Percentiles rank a stretch among this genome's conserved stretches.
phyloP scores from a whole-genome alignment of 768 basidiomycete genomes.

The Pluteus cervinus region DNA sequence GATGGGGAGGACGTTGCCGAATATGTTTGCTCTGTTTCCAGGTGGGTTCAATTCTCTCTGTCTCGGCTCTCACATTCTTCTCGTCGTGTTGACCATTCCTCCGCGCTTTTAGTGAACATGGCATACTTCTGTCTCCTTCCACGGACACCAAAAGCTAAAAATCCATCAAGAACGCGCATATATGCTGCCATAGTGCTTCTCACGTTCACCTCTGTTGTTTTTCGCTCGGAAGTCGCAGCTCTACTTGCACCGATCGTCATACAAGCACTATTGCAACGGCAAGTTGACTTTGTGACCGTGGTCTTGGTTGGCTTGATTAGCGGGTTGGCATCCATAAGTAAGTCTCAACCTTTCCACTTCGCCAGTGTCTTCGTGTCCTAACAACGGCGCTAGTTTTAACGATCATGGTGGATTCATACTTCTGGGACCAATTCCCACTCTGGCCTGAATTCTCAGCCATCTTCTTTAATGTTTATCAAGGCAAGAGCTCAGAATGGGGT shows the following conservation, averaged over 20 bases:
- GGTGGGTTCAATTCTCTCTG: conserved; percentile 37
- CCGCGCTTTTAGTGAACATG: conserved; percentile 3
- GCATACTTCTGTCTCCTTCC: neutral
- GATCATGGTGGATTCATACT: conserved; percentile 70
- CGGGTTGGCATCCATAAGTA: conserved; percentile 48
- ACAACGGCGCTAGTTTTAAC: conserved; percentile 44
- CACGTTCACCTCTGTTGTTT: conserved; percentile 59
- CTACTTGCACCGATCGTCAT: conserved; percentile 58
- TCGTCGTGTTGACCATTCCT: conserved; percentile 5
- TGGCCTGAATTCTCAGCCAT: conserved; percentile 86
- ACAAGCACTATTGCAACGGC: conserved; percentile 40
- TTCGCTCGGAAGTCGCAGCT: conserved; percentile 75
- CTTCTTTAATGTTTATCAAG: conserved; percentile 82
- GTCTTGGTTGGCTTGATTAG: conserved; percentile 45
- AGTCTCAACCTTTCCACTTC: conserved; percentile 7
- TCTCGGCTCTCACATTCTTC: neutral
- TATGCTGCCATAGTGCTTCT: conserved; percentile 50
- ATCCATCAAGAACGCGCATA: conserved; percentile 27
- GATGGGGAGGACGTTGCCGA: conserved; percentile 90
- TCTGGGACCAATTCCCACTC: conserved; percentile 67
- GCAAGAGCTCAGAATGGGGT: conserved; percentile 90
- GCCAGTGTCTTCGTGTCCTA: neutral
- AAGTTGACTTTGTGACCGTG: conserved; percentile 36
- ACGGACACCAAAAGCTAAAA: conserved; percentile 25
- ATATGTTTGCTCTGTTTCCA: conserved; percentile 83